These are phyloP conservation scores for Salix viminalis DNA, from an alignment of 345 rosid species.

Conservation along the genomic window DNA sequence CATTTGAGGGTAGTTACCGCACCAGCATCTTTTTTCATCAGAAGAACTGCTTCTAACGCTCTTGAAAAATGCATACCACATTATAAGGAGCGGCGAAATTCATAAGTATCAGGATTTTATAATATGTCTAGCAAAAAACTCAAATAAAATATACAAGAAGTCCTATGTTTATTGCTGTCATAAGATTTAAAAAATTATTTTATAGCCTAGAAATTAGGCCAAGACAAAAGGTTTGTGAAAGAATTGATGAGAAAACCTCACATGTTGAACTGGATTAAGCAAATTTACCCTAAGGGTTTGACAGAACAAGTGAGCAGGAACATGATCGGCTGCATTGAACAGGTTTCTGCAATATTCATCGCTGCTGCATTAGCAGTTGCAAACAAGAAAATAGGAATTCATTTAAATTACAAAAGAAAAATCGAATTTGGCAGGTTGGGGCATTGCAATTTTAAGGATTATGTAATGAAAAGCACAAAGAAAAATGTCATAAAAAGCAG, in stretches of 20 bases:
- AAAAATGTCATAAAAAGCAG: background rate
- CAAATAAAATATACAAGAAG: background rate
- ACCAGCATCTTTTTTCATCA: background rate
- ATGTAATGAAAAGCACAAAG: background rate
- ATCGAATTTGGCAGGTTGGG: background rate
- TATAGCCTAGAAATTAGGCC: background rate
- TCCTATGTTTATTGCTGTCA: background rate
- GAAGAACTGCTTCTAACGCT: background rate
- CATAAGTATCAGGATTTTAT: background rate
- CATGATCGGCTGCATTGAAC: constrained; percentile 48
- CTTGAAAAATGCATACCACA: background rate
- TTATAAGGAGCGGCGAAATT: background rate
- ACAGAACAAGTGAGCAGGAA: constrained; percentile 39
- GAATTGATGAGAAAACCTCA: background rate
- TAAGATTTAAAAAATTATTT: background rate
- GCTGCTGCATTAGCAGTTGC: background rate
- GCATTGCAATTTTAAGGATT: background rate
- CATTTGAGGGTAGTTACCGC: background rate
- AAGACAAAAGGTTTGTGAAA: background rate
- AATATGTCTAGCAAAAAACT: background rate
- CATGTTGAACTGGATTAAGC: background rate
- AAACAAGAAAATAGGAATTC: background rate
- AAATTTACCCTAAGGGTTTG: background rate
- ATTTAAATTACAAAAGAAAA: background rate
- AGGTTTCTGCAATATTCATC: too few relatives aligned